A percentile compares a stretch with the other conserved stretches of the same genome.
phyloP scores from a whole-genome alignment of 805 yeast genomes.

The Cyberlindnera lachancei region DNA sequence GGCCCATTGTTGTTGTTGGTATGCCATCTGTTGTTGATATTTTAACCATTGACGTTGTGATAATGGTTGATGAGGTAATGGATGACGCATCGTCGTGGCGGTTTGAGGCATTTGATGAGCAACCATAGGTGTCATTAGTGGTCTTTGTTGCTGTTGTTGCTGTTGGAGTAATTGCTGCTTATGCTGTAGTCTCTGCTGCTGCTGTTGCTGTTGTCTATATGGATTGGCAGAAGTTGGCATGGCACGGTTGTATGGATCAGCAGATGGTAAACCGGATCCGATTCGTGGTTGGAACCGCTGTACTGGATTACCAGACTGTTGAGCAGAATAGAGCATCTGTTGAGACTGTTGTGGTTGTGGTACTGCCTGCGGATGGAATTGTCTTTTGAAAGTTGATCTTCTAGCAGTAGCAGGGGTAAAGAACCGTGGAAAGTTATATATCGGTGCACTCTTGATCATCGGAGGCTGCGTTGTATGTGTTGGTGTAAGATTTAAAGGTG shows the following conservation, averaged over 20 bases:
- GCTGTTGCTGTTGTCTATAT: not conserved
- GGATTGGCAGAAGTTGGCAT: not conserved
- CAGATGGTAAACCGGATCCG: too few species aligned
- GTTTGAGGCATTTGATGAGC: slow-evolving; percentile 12
- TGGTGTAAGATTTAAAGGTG: slow-evolving; percentile 21
- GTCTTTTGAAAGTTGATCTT: slow-evolving; percentile 8
- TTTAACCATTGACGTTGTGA: slow-evolving; percentile 19
- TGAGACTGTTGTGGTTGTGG: not conserved
- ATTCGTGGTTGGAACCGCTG: too few species aligned
- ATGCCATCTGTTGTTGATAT: slow-evolving; percentile 21
- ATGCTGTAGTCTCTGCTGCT: slow-evolving; percentile 2
- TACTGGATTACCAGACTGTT: not conserved
- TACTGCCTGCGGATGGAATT: not conserved
- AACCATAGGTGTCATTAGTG: too few species aligned
- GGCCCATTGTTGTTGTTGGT: slow-evolving; percentile 22
- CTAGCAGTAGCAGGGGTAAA: slow-evolving; percentile 12
- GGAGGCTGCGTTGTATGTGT: slow-evolving; percentile 17
- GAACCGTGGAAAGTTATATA: slow-evolving; percentile 14
- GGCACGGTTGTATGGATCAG: too few species aligned
- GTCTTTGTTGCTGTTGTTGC: slow-evolving; percentile 8
- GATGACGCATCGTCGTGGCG: slow-evolving; percentile 15
- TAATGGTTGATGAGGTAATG: slow-evolving; percentile 14
- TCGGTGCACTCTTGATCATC: slow-evolving; percentile 27
- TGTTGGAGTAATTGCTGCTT: slow-evolving; percentile 1
- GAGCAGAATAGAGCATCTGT: too few species aligned